Evolutionary conservation across 805 yeast genomes (phyloP).

Genomic region (Kregervanrija fluxuum): DNA sequence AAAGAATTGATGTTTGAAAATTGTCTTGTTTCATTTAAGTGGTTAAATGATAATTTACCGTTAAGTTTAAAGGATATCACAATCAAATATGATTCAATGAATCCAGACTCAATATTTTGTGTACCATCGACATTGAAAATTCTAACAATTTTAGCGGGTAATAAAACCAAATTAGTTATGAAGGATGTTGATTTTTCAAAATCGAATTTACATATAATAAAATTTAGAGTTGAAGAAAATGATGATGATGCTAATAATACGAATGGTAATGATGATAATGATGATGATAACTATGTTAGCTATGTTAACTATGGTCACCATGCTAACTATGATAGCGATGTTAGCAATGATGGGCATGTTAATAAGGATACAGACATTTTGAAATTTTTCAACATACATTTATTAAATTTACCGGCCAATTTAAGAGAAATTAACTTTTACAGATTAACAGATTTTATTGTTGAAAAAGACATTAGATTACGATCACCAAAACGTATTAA

Average conservation of each 20-base stretch:
- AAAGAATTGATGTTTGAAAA: constrained; percentile 7
- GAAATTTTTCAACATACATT: neutral
- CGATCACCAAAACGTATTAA: neutral
- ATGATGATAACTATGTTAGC: no score
- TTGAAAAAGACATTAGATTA: constrained; percentile 9
- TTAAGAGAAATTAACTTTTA: constrained; percentile 8
- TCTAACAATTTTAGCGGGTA: constrained; percentile 4
- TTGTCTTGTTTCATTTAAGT: constrained; percentile 5
- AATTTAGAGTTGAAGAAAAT: constrained; percentile 7
- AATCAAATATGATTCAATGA: constrained; percentile 2
- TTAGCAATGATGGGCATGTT: no score
- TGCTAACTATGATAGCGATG: no score
- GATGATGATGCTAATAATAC: neutral
- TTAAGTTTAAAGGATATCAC: constrained; percentile 3
- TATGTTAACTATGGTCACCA: no score
- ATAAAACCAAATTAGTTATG: neutral
- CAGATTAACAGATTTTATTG: constrained; percentile 4
- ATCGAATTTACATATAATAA: neutral
- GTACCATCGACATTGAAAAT: constrained; percentile 5
- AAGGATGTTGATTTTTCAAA: constrained; percentile 4
- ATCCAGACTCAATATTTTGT: neutral
- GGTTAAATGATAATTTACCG: constrained; percentile 8
- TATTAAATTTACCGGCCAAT: constrained; percentile 2
- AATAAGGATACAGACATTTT: no score
- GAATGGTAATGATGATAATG: no score